Evolutionary conservation across 2,329 filamentous ascomycete genomes (phyloP), one percentile per base, ranked within the genome.

Genomic region (Aspergillus tubingensis): DNA sequence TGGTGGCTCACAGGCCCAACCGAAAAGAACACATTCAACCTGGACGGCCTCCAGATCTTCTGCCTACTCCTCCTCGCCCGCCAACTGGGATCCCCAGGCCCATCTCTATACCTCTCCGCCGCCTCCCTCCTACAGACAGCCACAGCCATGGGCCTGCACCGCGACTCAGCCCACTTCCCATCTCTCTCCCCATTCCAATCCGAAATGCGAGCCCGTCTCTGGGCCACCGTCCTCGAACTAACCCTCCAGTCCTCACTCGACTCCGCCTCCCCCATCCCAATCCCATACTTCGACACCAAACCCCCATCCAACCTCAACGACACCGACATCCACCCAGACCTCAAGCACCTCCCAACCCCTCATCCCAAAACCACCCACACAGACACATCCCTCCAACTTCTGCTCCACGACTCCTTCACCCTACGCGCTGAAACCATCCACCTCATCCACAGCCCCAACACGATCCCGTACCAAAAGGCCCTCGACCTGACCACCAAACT

Each of bases 1-100:
- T 69, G 67, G 59, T 78, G 76, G 76, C 66, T 77, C 1, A 62
- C 67, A 2, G 75, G 72, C 0, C 75, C 76, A 4, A 67, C 72
- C 17, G 69, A 73, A 44, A 74, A 76, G 38, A 60, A 67, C 13
- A 66, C 68, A 0, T 52, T 69, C 6, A 69, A 65, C 39, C 47
- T 77, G 15, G 68, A 65, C 39, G 73, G 73, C 1, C 56, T 79
- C 3, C 77, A 79, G 58, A 65, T 73, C 7, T 63, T 70, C 36
- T 76, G 74, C 55, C 63, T 77, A n/a, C 51, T 70, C 17, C 61
- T 76, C 2, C 60, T 75, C 11, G 69, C 73, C 5, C 70, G 74
- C 36, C 65, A 75, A 53, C 67, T 65, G 19, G 62, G 68, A 38
- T 57, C 63, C 8, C 59, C 74, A 19, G 70, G 73, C 7, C 59